phyloP scores from a whole-genome alignment of 2,329 filamentous ascomycete species.

The Penicillium aurantiogriseum region DNA sequence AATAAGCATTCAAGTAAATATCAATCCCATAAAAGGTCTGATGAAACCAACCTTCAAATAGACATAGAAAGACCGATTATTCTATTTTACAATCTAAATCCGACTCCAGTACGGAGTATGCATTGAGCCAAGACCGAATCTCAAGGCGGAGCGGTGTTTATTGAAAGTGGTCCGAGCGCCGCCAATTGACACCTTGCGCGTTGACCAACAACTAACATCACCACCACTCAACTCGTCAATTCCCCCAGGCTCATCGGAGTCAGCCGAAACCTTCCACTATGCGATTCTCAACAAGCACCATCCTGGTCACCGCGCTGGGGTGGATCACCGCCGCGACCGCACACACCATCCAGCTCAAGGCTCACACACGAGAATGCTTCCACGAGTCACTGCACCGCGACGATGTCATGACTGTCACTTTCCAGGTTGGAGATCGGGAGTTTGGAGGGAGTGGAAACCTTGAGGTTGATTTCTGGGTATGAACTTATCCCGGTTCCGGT shows the following conservation, averaged over 20 bases:
- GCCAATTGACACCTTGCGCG: slow-evolving; percentile 39
- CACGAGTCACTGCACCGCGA: slow-evolving; percentile 88
- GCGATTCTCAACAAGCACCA: slow-evolving; percentile 41
- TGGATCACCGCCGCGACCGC: slow-evolving; percentile 63
- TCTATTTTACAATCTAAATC: background rate
- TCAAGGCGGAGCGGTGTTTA: slow-evolving; percentile 16
- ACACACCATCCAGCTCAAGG: slow-evolving; percentile 93
- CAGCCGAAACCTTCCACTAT: slow-evolving; percentile 29
- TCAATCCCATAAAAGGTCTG: accelerated
- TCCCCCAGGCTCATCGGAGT: background rate
- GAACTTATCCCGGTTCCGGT: slow-evolving; percentile 29
- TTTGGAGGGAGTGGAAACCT: slow-evolving; percentile 93
- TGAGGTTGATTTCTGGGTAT: slow-evolving; percentile 97
- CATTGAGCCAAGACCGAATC: background rate
- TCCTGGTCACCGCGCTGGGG: slow-evolving; percentile 54
- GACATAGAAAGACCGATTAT: background rate
- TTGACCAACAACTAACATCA: slow-evolving; percentile 15
- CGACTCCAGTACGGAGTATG: background rate
- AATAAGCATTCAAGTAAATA: background rate
- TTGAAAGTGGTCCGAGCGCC: slow-evolving; percentile 36
- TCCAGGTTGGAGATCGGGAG: slow-evolving; percentile 95
- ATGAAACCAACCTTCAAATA: background rate
- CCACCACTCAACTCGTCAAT: slow-evolving; percentile 9
- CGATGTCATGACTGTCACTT: slow-evolving; percentile 98
- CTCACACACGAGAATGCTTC: slow-evolving; percentile 96